Evolutionary conservation across 768 basidiomycete species (phyloP).

Genomic region (Saitozyma sp.): DNA sequence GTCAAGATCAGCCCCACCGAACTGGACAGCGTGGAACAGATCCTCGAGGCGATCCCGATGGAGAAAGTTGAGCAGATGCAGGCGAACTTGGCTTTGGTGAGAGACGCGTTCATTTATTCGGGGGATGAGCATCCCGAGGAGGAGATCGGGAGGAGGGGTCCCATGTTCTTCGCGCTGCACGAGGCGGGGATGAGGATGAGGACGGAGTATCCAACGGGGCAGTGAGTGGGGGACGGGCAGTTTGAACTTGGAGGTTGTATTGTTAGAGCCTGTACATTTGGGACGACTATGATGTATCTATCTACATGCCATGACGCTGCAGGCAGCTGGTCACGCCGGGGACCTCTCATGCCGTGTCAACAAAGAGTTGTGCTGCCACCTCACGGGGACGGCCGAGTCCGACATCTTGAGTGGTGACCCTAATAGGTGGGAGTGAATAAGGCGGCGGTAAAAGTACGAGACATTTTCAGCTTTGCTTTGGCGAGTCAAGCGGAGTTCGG

Average conservation of each 20-base stretch:
- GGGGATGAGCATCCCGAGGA: constrained; percentile 48
- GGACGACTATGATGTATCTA: no score
- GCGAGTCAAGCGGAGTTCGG: no score
- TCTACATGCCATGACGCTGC: no score
- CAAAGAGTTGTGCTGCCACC: no score
- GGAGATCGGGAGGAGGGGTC: constrained; percentile 51
- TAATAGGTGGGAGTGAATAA: no score
- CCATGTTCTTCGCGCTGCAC: constrained; percentile 54
- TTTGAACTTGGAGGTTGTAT: background rate
- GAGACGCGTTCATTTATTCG: constrained; percentile 54
- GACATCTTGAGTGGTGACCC: no score
- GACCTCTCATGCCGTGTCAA: no score
- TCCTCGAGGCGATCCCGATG: constrained; percentile 49
- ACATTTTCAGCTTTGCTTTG: no score
- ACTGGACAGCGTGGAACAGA: constrained; percentile 53
- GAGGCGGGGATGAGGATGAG: constrained; percentile 51
- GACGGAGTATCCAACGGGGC: constrained; percentile 45
- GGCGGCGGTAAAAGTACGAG: no score
- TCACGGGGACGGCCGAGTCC: no score
- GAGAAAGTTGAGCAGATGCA: constrained; percentile 52
- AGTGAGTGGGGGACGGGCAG: constrained; percentile 1
- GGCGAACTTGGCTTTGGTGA: constrained; percentile 51
- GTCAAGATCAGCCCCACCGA: constrained; percentile 52
- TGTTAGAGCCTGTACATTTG: background rate
- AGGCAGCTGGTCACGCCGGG: no score